Evolutionary conservation across 768 basidiomycete genomes (phyloP).

Genomic region (Neoboletus subvelutipes): DNA sequence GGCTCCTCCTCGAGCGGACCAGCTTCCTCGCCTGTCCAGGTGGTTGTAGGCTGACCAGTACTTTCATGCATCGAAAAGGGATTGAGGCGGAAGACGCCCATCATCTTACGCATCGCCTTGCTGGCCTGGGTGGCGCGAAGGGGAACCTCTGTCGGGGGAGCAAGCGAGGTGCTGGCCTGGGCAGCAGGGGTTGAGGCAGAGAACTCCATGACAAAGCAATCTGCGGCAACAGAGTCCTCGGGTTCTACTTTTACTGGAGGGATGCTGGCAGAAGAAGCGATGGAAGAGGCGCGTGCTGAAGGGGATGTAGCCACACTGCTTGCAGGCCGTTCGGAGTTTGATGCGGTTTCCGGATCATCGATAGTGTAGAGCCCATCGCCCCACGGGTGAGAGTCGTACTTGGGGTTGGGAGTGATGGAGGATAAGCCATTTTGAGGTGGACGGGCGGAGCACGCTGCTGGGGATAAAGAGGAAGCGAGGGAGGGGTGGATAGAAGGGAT

Average conservation of each 20-base stretch:
- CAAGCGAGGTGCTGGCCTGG: constrained; percentile 40
- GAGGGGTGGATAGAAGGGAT: constrained; percentile 14
- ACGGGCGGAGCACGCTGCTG: constrained; percentile 14
- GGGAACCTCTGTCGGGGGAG: constrained; percentile 65
- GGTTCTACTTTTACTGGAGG: constrained; percentile 33
- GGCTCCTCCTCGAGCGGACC: constrained; percentile 63
- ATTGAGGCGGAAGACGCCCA: constrained; percentile 76
- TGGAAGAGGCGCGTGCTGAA: constrained; percentile 36
- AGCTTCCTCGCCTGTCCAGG: constrained; percentile 52
- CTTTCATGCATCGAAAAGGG: constrained; percentile 69
- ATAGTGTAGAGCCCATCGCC: constrained; percentile 34
- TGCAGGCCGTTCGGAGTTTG: constrained; percentile 35
- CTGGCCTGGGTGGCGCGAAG: constrained; percentile 74
- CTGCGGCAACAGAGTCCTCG: constrained; percentile 26
- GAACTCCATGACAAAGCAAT: constrained; percentile 38
- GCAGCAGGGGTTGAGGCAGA: constrained; percentile 29
- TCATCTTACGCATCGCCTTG: constrained; percentile 69
- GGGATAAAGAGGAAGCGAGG: constrained; percentile 21
- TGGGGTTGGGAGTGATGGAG: constrained; percentile 12
- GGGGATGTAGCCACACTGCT: constrained; percentile 36
- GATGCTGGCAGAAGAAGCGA: constrained; percentile 30
- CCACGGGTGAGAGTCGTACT: constrained; percentile 30
- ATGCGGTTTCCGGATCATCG: constrained; percentile 33
- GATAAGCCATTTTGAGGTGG: constrained; percentile 14
- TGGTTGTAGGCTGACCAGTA: constrained; percentile 39